Evolutionary conservation across 2,329 filamentous ascomycete genomes (phyloP).

Genomic region (Calonectria hongkongensis): DNA sequence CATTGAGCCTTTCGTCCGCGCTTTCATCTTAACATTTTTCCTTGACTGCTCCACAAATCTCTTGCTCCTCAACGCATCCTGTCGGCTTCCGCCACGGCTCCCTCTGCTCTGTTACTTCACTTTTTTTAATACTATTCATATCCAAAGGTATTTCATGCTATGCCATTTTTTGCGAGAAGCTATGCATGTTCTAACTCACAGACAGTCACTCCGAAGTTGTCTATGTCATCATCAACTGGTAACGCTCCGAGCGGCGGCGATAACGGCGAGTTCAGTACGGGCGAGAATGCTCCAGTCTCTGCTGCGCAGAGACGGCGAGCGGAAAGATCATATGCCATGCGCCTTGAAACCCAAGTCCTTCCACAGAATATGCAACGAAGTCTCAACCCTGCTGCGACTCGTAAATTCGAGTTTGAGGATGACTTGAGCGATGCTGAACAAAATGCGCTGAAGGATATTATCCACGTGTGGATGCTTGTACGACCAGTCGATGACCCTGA

Average conservation of each 20-base stretch:
- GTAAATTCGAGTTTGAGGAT: background rate
- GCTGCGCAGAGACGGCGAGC: background rate
- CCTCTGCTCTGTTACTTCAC: too few relatives aligned
- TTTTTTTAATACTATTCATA: too few relatives aligned
- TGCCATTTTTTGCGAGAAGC: background rate
- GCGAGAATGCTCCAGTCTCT: background rate
- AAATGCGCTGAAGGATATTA: background rate
- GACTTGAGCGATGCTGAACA: background rate
- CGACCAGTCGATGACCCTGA: background rate
- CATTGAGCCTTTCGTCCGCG: too few relatives aligned
- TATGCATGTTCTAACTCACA: background rate
- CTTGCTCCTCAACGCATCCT: too few relatives aligned
- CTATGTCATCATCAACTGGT: background rate
- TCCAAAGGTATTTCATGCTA: too few relatives aligned
- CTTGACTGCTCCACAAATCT: too few relatives aligned
- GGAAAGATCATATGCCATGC: background rate
- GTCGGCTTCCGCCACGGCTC: too few relatives aligned
- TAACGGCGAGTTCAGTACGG: background rate
- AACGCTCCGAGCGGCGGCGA: too few relatives aligned
- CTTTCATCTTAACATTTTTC: too few relatives aligned
- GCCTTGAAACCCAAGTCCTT: background rate
- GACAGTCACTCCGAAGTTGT: background rate
- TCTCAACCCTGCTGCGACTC: background rate
- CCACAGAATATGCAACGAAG: background rate
- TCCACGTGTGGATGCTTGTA: background rate